These are phyloP conservation scores for Tetrahymena elliotti DNA, from an alignment of 73 alveolate species.

Conservation along the genomic window DNA sequence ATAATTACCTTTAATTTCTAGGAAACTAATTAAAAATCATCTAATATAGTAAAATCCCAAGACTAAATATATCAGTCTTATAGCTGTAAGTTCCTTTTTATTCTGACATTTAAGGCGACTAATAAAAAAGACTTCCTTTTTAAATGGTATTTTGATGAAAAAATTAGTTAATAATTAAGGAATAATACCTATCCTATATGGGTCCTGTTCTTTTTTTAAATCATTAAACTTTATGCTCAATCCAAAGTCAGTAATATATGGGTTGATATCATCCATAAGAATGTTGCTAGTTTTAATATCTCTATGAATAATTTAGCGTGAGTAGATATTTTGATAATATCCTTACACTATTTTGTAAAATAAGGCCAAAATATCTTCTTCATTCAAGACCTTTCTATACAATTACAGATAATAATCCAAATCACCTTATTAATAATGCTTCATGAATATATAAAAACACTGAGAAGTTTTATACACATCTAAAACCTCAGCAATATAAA, in stretches of 20 bases:
- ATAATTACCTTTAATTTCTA: neutral
- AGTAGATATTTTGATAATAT: neutral
- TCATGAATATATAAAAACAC: neutral
- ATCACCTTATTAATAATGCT: neutral
- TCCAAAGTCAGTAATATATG: neutral
- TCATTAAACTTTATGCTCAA: neutral
- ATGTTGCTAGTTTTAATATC: neutral
- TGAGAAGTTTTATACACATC: neutral
- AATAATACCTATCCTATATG: neutral
- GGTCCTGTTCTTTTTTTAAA: neutral
- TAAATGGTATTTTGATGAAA: neutral
- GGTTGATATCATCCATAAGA: neutral
- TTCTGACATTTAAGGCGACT: neutral
- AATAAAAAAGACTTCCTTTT: neutral
- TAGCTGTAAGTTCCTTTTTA: neutral
- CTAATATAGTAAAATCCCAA: neutral
- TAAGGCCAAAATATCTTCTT: neutral
- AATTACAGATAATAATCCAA: neutral
- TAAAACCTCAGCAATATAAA: neutral
- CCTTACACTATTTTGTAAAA: neutral
- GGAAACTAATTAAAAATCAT: neutral
- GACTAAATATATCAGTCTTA: neutral
- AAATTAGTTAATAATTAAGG: neutral
- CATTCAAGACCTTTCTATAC: neutral
- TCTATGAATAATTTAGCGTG: neutral